Conservation (phyloP, 2,329 filamentous ascomycete species). For the Microcyclosporella mali region DNA sequence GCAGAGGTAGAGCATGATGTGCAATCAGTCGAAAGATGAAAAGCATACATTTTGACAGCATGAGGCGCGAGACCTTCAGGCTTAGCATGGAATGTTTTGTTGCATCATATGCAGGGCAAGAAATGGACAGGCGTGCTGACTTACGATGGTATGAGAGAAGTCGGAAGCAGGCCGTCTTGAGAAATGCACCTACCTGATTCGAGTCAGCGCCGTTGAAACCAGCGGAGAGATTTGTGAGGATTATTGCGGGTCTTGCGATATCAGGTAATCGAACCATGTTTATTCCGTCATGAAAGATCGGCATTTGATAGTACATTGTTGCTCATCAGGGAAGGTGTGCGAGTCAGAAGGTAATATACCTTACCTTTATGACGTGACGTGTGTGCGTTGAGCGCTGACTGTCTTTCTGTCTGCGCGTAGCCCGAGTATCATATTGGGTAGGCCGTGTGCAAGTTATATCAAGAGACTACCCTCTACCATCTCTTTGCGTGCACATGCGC, state of each 20-base stretch:
- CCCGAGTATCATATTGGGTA: no score
- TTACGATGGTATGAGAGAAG: constrained; percentile 16
- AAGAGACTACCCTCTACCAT: no score
- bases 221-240: background rate
- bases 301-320: constrained; percentile 47
- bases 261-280: constrained; percentile 46
- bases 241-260: constrained; percentile 4
- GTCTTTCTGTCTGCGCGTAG: no score
- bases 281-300: constrained; percentile 40
- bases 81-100: constrained; percentile 70
- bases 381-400: no score
- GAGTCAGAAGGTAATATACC: background rate
- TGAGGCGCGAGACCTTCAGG: constrained; percentile 54
- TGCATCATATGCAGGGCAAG: constrained; percentile 54
- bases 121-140: constrained; percentile 18
- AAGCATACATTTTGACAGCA: constrained; percentile 65
- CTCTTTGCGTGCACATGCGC: no score
- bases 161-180: background rate
- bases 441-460: no score
- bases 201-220: constrained; percentile 16
- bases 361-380: background rate
- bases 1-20: background rate
- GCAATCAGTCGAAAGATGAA: constrained; percentile 82
- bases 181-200: constrained; percentile 25
- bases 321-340: constrained; percentile 36